Percentiles rank a stretch among this genome's conserved stretches.
These are phyloP conservation scores for Xylariaceae sp. DNA, from an alignment of 2,329 filamentous ascomycete genomes.

Conservation along the genomic window DNA sequence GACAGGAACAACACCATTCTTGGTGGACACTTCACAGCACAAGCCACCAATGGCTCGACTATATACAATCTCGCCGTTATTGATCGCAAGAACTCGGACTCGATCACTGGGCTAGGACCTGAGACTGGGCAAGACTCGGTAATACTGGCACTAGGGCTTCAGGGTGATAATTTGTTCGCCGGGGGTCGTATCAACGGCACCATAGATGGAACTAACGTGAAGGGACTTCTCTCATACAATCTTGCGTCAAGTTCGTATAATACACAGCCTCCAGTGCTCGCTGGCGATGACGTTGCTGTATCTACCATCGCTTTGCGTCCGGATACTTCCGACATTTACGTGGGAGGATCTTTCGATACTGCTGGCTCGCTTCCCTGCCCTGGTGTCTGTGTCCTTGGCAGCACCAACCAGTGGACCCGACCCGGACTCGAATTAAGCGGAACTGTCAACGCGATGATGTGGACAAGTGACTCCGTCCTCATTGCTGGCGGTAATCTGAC, in stretches of 20 bases:
- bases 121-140: constrained; percentile 68
- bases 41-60: constrained; percentile 61
- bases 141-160: constrained; percentile 66
- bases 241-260: constrained; percentile 60
- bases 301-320: constrained; percentile 72
- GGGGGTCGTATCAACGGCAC: constrained; percentile 76
- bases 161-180: constrained; percentile 68
- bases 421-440: constrained; percentile 71
- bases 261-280: constrained; percentile 71
- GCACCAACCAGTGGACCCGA: constrained; percentile 70
- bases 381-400: constrained; percentile 74
- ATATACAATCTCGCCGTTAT: constrained; percentile 81
- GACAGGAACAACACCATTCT: constrained; percentile 79
- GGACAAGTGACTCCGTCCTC: constrained; percentile 68
- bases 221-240: constrained; percentile 77
- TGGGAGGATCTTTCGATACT: constrained; percentile 78
- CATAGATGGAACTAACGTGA: constrained; percentile 57
- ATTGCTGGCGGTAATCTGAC: constrained; percentile 75
- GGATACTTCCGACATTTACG: constrained; percentile 69
- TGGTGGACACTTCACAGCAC: constrained; percentile 79
- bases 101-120: constrained; percentile 64
- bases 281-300: constrained; percentile 66
- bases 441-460: constrained; percentile 66
- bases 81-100: constrained; percentile 65
- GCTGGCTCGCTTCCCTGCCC: constrained; percentile 81